Evolutionary conservation across 2,329 filamentous ascomycete species (phyloP).

Genomic region (Endothia cerciana): DNA sequence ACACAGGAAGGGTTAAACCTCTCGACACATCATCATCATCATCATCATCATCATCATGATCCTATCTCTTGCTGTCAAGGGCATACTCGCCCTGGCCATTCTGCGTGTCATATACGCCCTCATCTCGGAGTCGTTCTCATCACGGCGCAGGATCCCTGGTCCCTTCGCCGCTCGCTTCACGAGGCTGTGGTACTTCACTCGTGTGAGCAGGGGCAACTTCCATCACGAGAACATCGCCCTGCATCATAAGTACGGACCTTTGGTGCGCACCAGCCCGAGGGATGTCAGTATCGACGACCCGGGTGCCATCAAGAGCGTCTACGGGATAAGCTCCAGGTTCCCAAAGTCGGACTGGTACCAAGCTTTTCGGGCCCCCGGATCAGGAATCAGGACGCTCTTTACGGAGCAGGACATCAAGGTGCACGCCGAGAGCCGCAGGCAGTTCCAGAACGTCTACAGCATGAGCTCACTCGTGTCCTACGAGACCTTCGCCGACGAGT

Average conservation of each 20-base stretch:
- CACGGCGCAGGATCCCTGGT: constrained; percentile 47
- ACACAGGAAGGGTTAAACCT: neutral
- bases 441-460: constrained; percentile 49
- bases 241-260: constrained; percentile 44
- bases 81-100: neutral
- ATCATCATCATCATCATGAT: too few relatives aligned
- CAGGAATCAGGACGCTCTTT: constrained; percentile 37
- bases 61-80: constrained; percentile 1
- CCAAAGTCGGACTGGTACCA: constrained; percentile 42
- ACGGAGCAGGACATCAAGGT: constrained; percentile 39
- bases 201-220: constrained; percentile 43
- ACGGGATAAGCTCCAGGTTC: constrained; percentile 45
- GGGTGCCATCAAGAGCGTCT: constrained; percentile 44
- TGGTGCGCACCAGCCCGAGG: constrained; percentile 46
- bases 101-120: constrained; percentile 12
- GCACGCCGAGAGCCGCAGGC: constrained; percentile 44
- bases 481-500: constrained; percentile 53
- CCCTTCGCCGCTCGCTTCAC: constrained; percentile 49
- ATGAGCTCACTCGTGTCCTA: constrained; percentile 53
- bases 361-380: constrained; percentile 33
- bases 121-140: constrained; percentile 32
- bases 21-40: neutral
- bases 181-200: constrained; percentile 47
- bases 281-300: constrained; percentile 46
- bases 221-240: constrained; percentile 45